phyloP scores from a whole-genome alignment of 2,329 filamentous ascomycete genomes.

The Coniochaeta sp. region DNA sequence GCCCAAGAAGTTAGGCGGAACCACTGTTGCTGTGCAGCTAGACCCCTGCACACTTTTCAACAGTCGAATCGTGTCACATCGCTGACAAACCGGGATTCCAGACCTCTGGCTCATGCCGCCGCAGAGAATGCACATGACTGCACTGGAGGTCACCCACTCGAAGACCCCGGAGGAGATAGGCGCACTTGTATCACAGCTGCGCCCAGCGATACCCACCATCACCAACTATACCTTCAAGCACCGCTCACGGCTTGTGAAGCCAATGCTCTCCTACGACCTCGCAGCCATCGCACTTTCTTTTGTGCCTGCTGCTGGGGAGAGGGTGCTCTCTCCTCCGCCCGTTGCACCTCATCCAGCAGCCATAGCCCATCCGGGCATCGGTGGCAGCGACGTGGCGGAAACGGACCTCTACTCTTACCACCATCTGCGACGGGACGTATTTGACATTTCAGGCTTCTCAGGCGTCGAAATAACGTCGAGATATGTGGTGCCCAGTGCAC shows the following conservation, averaged over 20 bases:
- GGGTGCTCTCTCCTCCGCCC: constrained; percentile 29
- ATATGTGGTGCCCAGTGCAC: constrained; percentile 83
- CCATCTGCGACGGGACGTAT: constrained; percentile 77
- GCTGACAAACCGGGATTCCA: constrained; percentile 22
- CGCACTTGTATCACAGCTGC: constrained; percentile 50
- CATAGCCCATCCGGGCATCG: constrained; percentile 17
- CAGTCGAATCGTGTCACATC: not conserved
- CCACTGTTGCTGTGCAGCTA: no score
- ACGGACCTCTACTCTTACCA: constrained; percentile 75
- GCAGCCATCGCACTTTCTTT: constrained; percentile 84
- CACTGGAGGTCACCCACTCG: constrained; percentile 77
- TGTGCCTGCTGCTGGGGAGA: constrained; percentile 67
- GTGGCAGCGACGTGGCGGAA: constrained; percentile 15
- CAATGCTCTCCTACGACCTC: constrained; percentile 75
- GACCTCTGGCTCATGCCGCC: constrained; percentile 82
- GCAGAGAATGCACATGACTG: constrained; percentile 74
- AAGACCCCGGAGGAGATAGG: constrained; percentile 63
- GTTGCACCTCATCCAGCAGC: constrained; percentile 25
- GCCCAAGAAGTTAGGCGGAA: no score
- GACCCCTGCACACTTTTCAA: not conserved
- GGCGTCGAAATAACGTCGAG: constrained; percentile 68
- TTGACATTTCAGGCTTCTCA: constrained; percentile 48
- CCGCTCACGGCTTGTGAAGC: constrained; percentile 71
- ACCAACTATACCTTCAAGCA: constrained; percentile 60
- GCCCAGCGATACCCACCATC: constrained; percentile 49